Conservation (phyloP, 2,329 filamentous ascomycete genomes). For the Anisogramma anomala region DNA sequence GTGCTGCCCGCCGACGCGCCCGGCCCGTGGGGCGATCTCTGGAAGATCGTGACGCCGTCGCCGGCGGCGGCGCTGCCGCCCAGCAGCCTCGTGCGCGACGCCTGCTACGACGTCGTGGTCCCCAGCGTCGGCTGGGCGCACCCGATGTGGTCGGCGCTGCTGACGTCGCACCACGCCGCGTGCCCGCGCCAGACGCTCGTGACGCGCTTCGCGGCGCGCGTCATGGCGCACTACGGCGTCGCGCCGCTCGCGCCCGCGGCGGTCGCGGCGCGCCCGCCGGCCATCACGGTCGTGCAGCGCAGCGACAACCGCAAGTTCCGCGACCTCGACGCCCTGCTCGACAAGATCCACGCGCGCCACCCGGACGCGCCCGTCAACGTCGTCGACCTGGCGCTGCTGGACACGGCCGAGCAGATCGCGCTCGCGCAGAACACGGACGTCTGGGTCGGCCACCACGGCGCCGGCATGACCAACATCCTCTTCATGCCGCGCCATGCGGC, state of each 20-base stretch:
- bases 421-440: constrained; percentile 16
- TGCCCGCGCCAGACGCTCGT: constrained; percentile 6
- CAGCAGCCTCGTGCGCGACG: background rate
- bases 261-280: background rate
- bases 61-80: background rate
- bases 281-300: constrained; percentile 5
- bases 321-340: background rate
- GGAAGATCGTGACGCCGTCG: background rate
- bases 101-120: constrained; percentile 4
- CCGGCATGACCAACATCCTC: constrained; percentile 18
- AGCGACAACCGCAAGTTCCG: constrained; percentile 3
- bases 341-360: constrained; percentile 4
- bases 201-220: background rate
- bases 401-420: constrained; percentile 16
- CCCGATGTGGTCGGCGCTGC: constrained; percentile 3
- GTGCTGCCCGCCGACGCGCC: constrained; percentile 2
- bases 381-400: constrained; percentile 15
- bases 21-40: constrained; percentile 4
- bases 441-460: constrained; percentile 17
- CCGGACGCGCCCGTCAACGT: constrained; percentile 10
- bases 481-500: constrained; percentile 17
- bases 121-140: constrained; percentile 2
- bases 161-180: constrained; percentile 2
- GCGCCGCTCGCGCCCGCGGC: background rate
- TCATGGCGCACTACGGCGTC: background rate